Conservation (phyloP, 75 land plant species). For the Cunninghamia lanceolata region DNA sequence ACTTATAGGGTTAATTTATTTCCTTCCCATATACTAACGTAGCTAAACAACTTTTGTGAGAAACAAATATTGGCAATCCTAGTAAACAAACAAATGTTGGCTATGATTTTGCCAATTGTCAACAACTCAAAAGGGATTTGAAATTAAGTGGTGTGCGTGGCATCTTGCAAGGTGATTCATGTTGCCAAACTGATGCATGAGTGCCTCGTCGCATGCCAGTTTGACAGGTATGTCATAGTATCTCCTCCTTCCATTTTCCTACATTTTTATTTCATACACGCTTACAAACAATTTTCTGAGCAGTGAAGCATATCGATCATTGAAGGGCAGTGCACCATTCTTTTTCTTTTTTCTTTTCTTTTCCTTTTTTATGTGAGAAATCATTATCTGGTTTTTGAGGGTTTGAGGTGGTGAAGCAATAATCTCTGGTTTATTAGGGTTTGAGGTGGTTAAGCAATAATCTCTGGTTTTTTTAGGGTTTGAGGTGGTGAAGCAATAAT, state of each 20-base stretch:
- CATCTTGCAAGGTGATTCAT: not conserved
- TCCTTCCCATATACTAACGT: no score
- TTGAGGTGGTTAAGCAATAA: no score
- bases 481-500: not conserved
- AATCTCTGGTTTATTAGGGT: not conserved
- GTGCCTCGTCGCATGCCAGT: not conserved
- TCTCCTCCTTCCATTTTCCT: not conserved
- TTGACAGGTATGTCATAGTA: not conserved
- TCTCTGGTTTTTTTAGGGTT: not conserved
- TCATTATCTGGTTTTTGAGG: not conserved
- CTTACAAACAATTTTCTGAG: not conserved
- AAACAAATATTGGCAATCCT: no score
- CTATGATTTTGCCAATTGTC: no score
- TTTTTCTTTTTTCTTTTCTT: not conserved
- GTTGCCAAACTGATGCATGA: not conserved
- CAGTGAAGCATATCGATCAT: not conserved
- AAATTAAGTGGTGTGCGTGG: not conserved
- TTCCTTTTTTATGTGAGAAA: not conserved
- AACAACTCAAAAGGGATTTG: no score
- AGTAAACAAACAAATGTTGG: no score
- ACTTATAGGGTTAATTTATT: no score
- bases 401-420: not conserved
- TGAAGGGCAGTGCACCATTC: not conserved
- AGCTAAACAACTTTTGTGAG: no score
- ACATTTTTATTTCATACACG: not conserved